Evolutionary conservation across 192 early-diverging fungal genomes (phyloP), one percentile per base, ranked within the genome.

Genomic region (Coemansia aciculifera): DNA sequence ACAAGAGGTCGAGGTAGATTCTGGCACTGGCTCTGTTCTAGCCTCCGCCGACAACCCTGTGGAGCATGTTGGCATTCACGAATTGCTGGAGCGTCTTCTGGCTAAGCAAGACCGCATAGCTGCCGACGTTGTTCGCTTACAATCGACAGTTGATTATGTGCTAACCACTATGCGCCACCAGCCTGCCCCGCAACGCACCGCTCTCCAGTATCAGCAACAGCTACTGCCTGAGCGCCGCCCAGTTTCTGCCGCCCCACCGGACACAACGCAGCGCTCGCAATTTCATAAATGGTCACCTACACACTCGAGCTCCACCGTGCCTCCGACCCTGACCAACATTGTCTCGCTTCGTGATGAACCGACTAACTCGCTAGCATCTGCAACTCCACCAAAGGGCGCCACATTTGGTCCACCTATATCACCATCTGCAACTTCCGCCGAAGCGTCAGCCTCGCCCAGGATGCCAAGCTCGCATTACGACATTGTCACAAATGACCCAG

Each of bases 121-220:
- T 17, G 59, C 72, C 21, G 80, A 83, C 48, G 73, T 83, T 31
- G 59, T 64, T 24, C 80, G 61, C 52, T 69, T 83, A 44, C 80
- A 72, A 49, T 38, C 67, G 38, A 72, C 80, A 3, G 60, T 83
- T 15, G 69, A 77, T 8, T 42, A 38, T 4, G 67, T 78, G 19
- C 60, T 83, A 43, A 23, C 61, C 15, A 61, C 66, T 5, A 46
- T 83, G 59, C 59, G 59, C 59, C 74, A 63, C 19, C 59, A 59
- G 39, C 11, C 69, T 46, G 34, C 51, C 40, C 63, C 59, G 43
- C 52, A 43, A 13, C 66, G 21, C 21, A 40, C 46, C 21, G 65
- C 38, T 40, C 46, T 57, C 34, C 37, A 43, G 10, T 51, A 46
- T 15, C 49, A 49, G n/a, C 60, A 32, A 21, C 68, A 43, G 52